Conservation (phyloP, 2,329 filamentous ascomycete species). For the Neonectria ditissima region DNA sequence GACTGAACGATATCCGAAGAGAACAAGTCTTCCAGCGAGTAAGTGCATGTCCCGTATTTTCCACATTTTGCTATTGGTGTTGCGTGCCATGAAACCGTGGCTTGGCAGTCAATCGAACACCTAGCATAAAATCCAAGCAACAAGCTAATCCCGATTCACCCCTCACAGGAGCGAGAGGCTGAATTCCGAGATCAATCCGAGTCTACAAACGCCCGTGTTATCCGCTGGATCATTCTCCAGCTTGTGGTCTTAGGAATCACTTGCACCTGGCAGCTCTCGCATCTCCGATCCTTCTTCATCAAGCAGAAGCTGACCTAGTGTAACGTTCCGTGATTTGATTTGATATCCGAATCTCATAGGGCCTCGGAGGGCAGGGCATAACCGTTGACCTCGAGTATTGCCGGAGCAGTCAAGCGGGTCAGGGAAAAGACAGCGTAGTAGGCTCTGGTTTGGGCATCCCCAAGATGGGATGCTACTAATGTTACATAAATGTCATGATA, state of each 20-base stretch:
- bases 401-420: conserved; percentile 22
- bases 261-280: conserved; percentile 96
- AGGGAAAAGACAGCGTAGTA: conserved; percentile 29
- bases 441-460: conserved; percentile 17
- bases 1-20: conserved; percentile 87
- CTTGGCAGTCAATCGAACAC: neutral
- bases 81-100: neutral
- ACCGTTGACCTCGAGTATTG: conserved; percentile 27
- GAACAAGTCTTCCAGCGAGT: conserved; percentile 98
- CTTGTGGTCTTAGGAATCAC: conserved; percentile 85
- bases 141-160: conserved; percentile 22
- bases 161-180: conserved; percentile 86
- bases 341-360: conserved; percentile 11
- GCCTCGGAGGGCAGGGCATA: conserved; percentile 15
- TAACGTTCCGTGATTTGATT: conserved; percentile 19
- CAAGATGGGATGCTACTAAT: conserved; percentile 36
- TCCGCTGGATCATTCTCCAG: conserved; percentile 95
- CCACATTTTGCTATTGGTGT: neutral
- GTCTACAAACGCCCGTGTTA: conserved; percentile 88
- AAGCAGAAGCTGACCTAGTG: conserved; percentile 97
- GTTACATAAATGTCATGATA: conserved; percentile 41
- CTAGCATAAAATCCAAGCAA: neutral
- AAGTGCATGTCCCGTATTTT: conserved; percentile 46
- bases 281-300: conserved; percentile 98
- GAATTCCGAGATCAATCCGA: conserved; percentile 99